Percentiles rank a stretch among this genome's conserved stretches.
phyloP scores from a whole-genome alignment of 1,139 yeast genomes.

The Scheffersomyces parashehatae region DNA sequence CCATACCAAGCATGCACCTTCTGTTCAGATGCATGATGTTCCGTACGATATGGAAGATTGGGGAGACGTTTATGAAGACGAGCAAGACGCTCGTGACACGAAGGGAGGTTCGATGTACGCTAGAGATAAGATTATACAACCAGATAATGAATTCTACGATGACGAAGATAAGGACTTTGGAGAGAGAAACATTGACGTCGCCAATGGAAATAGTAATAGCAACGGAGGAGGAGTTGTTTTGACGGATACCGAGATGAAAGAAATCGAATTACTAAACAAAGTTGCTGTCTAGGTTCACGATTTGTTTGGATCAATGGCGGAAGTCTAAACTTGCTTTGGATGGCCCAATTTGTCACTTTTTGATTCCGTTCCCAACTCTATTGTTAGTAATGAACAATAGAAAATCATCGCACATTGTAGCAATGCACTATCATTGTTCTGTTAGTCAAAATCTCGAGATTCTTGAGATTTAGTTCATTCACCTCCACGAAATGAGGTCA shows the following conservation, averaged over 20 bases:
- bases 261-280: conserved; percentile 35
- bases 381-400: too few species aligned
- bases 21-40: conserved; percentile 88
- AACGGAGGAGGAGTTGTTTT: conserved; percentile 7
- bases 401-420: too few species aligned
- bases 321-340: too few species aligned
- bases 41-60: conserved; percentile 81
- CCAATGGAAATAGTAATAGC: not conserved
- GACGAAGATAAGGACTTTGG: conserved; percentile 54
- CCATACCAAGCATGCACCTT: conserved; percentile 90
- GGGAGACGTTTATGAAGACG: conserved; percentile 82
- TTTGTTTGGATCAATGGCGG: too few species aligned
- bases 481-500: too few species aligned
- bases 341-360: too few species aligned
- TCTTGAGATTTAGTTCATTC: too few species aligned
- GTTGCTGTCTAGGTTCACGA: too few species aligned
- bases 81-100: conserved; percentile 73
- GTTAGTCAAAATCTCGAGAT: too few species aligned
- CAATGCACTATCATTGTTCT: too few species aligned
- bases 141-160: conserved; percentile 67
- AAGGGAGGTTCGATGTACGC: conserved; percentile 89
- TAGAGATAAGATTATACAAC: conserved; percentile 68
- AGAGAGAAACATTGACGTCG: conserved; percentile 25
- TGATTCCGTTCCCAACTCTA: too few species aligned
- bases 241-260: conserved; percentile 40